A percentile compares a stretch with the other conserved stretches of the same genome.
Evolutionary conservation across 495 filamentous ascomycete genomes (phyloP).

Genomic region (Saxophila tyrrhenica): DNA sequence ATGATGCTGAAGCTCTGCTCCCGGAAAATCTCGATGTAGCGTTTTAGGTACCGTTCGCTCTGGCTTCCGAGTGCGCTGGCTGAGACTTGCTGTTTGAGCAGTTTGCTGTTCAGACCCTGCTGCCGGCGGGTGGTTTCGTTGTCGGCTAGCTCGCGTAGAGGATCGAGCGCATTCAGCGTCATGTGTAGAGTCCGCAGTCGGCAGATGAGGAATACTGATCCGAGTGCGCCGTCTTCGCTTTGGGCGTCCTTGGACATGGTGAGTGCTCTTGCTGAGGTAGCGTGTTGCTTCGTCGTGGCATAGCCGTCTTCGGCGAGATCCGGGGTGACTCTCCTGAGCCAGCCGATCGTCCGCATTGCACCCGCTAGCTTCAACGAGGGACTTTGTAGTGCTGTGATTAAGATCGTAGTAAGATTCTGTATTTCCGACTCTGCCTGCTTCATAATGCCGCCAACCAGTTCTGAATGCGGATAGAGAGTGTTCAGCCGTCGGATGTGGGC

Average conservation of each 20-base stretch:
- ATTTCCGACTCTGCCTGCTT: constrained; percentile 77
- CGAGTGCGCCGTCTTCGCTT: constrained; percentile 48
- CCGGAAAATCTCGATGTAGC: constrained; percentile 95
- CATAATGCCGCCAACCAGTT: constrained; percentile 59
- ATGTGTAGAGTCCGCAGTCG: constrained; percentile 66
- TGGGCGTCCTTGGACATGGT: constrained; percentile 1
- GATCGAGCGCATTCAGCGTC: constrained; percentile 75
- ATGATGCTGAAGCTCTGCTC: constrained; percentile 96
- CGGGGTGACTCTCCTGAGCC: constrained; percentile 76
- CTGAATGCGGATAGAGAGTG: constrained; percentile 67
- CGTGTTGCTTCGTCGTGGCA: background rate
- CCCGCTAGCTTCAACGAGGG: constrained; percentile 79
- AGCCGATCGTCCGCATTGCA: constrained; percentile 84
- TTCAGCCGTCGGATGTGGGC: constrained; percentile 87
- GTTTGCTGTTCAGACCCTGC: constrained; percentile 8
- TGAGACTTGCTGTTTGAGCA: background rate
- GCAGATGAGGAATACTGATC: constrained; percentile 79
- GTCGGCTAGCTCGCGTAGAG: constrained; percentile 77
- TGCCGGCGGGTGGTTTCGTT: constrained; percentile 52
- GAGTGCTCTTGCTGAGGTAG: constrained; percentile 2
- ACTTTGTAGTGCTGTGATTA: constrained; percentile 64
- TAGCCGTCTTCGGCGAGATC: constrained; percentile 39
- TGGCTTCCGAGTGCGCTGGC: constrained; percentile 66
- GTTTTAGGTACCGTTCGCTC: constrained; percentile 85
- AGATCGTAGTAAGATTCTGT: constrained; percentile 74